Conservation (phyloP, 352 stramenopile species). For the Phytophthora tentaculata region DNA sequence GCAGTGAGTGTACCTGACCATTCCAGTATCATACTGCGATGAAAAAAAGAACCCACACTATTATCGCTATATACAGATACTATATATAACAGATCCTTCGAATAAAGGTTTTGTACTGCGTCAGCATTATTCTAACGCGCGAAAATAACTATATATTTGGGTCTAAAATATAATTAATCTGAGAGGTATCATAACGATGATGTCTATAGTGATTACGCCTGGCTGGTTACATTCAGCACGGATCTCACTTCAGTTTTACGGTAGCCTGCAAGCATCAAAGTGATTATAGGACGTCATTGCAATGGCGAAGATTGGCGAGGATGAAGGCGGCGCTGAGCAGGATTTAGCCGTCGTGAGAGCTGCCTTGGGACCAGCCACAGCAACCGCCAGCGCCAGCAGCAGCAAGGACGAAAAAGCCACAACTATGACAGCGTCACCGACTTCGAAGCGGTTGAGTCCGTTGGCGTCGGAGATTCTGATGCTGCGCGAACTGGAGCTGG, state of each 20-base stretch:
- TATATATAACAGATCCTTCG: background rate
- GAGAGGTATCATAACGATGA: conserved; percentile 1
- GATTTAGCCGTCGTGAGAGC: conserved; percentile 7
- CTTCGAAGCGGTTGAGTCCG: conserved; percentile 6
- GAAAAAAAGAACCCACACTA: background rate
- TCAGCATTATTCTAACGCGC: no score
- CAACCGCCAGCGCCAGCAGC: background rate
- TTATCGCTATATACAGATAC: background rate
- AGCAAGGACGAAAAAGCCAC: conserved; percentile 11
- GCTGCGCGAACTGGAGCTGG: conserved; percentile 49
- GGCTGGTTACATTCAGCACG: conserved; percentile 17
- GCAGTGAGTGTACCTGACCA: background rate
- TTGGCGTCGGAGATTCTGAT: conserved; percentile 34
- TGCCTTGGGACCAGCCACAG: background rate
- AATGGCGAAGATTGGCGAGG: conserved; percentile 20
- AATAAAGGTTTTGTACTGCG: background rate
- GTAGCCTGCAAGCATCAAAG: background rate
- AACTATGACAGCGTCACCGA: background rate
- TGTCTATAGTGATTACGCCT: no score
- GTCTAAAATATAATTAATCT: background rate
- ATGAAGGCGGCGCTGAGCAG: conserved; percentile 21
- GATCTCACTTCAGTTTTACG: conserved; percentile 37
- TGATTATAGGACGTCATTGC: background rate
- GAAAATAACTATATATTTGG: no score
- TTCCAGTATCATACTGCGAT: background rate